Conservation (phyloP, 345 rosid species). For the Rhodamnia rubescens region DNA sequence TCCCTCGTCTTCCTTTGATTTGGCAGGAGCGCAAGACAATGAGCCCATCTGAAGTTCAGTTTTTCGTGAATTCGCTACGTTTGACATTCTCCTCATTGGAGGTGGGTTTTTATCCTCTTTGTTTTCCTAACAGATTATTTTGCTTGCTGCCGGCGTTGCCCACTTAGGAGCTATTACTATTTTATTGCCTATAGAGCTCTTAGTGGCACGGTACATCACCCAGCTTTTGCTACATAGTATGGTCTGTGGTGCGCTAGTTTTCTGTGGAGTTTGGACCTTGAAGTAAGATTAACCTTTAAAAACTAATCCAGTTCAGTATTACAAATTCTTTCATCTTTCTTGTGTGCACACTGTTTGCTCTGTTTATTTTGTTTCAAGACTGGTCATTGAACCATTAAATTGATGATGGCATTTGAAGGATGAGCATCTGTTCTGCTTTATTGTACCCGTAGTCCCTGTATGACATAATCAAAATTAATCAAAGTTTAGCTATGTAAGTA, state of each 20-base stretch:
- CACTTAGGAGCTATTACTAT: background rate
- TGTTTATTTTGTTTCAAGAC: background rate
- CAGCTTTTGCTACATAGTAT: background rate
- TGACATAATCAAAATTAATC: background rate
- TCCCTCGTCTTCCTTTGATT: constrained; percentile 12
- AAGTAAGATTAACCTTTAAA: background rate
- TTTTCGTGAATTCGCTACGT: constrained; percentile 59
- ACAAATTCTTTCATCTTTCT: background rate
- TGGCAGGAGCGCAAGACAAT: constrained; percentile 77
- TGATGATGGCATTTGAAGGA: too few species aligned
- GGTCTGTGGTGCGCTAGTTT: background rate
- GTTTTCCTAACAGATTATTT: background rate
- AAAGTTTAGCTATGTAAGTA: background rate
- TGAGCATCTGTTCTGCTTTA: too few species aligned
- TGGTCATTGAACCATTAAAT: too few species aligned
- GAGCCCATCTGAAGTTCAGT: constrained; percentile 63
- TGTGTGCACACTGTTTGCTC: background rate
- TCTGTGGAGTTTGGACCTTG: background rate
- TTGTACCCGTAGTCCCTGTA: background rate
- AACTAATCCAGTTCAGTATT: background rate
- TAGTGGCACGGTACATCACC: background rate
- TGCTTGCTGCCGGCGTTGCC: background rate
- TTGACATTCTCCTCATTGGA: constrained; percentile 66
- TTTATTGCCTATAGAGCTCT: background rate
- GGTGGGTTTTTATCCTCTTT: constrained; percentile 22